A percentile compares a stretch with the other conserved stretches of the same genome.
phyloP scores from a whole-genome alignment of 1,284 basidiomycete species.

The Cystobasidium slooffiae region DNA sequence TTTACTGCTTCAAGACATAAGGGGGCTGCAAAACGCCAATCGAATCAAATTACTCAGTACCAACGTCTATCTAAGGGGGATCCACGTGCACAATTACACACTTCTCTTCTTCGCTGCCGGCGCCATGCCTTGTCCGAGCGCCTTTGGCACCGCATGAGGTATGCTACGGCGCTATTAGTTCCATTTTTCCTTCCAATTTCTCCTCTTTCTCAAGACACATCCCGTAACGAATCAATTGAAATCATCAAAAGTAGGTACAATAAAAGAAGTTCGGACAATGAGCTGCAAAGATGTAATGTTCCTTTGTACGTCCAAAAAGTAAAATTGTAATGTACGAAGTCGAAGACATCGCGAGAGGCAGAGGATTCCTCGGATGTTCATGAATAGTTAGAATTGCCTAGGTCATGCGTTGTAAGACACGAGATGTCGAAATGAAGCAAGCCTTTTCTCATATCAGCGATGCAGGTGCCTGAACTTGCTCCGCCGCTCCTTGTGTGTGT shows the following conservation, averaged over 20 bases:
- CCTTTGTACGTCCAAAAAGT: not conserved
- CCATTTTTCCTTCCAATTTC: too few species aligned
- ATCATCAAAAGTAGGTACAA: constrained; percentile 2
- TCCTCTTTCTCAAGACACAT: too few species aligned
- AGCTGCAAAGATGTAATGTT: not conserved
- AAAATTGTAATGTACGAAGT: constrained; percentile 6
- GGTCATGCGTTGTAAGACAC: not conserved
- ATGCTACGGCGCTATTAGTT: too few species aligned
- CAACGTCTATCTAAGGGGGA: too few species aligned
- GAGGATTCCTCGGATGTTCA: not conserved
- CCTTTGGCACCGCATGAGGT: too few species aligned
- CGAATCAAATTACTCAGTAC: too few species aligned
- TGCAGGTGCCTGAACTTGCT: not conserved
- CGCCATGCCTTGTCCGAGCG: too few species aligned
- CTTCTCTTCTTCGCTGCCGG: too few species aligned
- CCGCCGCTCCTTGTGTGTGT: not conserved
- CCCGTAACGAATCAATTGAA: too few species aligned
- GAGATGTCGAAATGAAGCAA: constrained; percentile 2
- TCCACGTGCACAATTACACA: too few species aligned
- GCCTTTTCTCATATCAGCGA: not conserved
- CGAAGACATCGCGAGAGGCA: not conserved
- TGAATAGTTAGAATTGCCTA: too few species aligned
- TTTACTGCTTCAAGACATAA: not conserved
- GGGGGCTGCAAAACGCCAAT: not conserved
- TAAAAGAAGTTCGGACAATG: constrained; percentile 9